Percentiles rank a stretch among this genome's conserved stretches.
Conservation (phyloP, 192 early-diverging fungal species). For the Gamsiella multidivaricata region DNA sequence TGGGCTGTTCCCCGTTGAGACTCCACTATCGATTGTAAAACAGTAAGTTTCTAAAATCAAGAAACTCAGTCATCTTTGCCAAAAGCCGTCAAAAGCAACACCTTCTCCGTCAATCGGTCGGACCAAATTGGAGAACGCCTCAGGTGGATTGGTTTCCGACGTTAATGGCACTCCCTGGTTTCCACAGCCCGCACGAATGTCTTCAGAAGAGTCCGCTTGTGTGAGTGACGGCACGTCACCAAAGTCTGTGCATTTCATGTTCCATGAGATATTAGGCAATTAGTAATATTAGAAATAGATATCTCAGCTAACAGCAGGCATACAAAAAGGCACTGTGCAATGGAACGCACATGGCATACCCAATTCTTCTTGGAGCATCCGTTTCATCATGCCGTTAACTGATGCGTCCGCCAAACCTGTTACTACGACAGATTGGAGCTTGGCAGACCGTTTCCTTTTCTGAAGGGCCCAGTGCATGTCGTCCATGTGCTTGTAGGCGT, state of each 20-base stretch:
- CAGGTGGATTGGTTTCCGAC: slow-evolving; percentile 10
- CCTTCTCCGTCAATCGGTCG: slow-evolving; percentile 7
- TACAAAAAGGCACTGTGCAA: neutral
- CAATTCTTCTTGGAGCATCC: slow-evolving; percentile 27
- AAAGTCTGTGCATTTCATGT: neutral
- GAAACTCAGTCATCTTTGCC: no score
- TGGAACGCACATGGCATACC: slow-evolving; percentile 1
- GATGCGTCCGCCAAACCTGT: slow-evolving; percentile 18
- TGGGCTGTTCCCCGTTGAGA: no score
- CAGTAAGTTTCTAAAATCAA: no score
- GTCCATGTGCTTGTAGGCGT: slow-evolving; percentile 16
- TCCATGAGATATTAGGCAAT: neutral
- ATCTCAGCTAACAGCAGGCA: slow-evolving; percentile 1
- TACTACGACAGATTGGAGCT: slow-evolving; percentile 17
- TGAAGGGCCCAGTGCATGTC: slow-evolving; percentile 29
- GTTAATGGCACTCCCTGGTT: neutral
- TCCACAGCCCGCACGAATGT: neutral
- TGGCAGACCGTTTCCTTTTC: slow-evolving; percentile 23
- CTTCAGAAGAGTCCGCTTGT: neutral
- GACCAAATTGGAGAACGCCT: neutral
- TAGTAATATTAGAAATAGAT: neutral
- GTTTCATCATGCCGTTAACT: slow-evolving; percentile 24
- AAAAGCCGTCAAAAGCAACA: neutral
- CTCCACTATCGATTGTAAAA: no score
- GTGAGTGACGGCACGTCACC: neutral